Base-by-base conservation (phyloP, 805 yeast species). In the Saccharomycopsis babjevae region DNA sequence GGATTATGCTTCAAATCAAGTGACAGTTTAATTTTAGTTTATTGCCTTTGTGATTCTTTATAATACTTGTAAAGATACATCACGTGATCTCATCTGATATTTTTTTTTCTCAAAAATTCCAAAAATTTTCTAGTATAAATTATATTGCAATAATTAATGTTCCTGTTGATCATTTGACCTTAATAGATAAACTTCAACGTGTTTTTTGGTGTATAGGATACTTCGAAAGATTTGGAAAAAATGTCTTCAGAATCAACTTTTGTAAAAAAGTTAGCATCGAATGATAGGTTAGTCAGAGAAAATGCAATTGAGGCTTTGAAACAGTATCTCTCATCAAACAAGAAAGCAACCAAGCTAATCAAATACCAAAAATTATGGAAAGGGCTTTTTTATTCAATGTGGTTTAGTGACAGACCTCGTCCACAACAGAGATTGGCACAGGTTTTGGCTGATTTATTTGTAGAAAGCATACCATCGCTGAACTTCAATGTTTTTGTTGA, bases 321-420 rank as follows among this genome's bases (percentile, higher is more conserved):
- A 66, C 79, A 79, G 65, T 87, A 81, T 68, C 73, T 90, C 56
- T 70, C 79, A 1, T 74, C 78, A 32, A 70, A 77, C 36, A 70
- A 39, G 60, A 65, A n/a, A 61, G 42, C 74, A 70, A 50, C 76
- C 70, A 46, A 46, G 28, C 28, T 70, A 56, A 68, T 80, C 46
- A 94, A 90, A 59, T 77, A 83, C 65, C 88, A 88, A 66, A 92
- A 93, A 71, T 76, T 94, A 62, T 94, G 99, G 97, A 91, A 89
- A 73, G 99, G 98, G n/a, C 78, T 94, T 50, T 94, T 86, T 73
- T 94, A 79, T 70, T 83, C 96, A 11, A 89, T 94, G 96, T 94
- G 99, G 98, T 90, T 87, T 75, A 82, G 96, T 70, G 99, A 94
- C 72, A 83, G 92, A 69, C 96, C 97, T 32, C 79, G 87, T 67